Evolutionary conservation across 2,329 filamentous ascomycete species (phyloP), one percentile per base, ranked within the genome.

Genomic region (Waltergamsia citrina): DNA sequence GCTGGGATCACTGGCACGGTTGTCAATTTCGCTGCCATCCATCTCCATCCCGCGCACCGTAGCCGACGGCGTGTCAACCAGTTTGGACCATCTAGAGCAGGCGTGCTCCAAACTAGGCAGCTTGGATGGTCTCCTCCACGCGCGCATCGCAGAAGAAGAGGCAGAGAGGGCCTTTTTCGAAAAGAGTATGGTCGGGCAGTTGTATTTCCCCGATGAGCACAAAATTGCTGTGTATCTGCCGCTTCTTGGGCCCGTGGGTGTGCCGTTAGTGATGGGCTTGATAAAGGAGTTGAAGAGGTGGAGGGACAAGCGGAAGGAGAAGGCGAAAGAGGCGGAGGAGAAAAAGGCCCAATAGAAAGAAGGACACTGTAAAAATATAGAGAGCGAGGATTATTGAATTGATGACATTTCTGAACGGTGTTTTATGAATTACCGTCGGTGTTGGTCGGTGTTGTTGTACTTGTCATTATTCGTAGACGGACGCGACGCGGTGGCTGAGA

Each of bases 141-240:
- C 90, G 0, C 75, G 85, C 8, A 76, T 86, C 30, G 92, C 92
- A 6, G 88, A 95, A 57, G 73, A 76, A 3, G 86, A 93, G 52
- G 90, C 87, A 1, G 92, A 98, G 55, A 78, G 82, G 40, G 90
- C 90, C 0, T 98, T 98, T 59, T 98, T 98, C 46, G 92, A 98
- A 59, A 94, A 94, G 60, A 94, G 85, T 51, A 98, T 98, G 92
- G 92, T 98, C 10, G 92, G 88, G 0, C 92, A 96, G 61, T 80
- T 96, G 3, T 98, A 96, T 57, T 98, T 98, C 56, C 92, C 92
- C 0, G 92, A 98, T 51, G 92, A 98, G 62, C 92, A 98, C 57
- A 98, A 96, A 59, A 76, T 98, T 17, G 92, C 92, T 1, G 92
- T 98, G 1, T 98, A 98, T 54, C 60, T 98, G 47, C 92, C 92